phyloP scores from a whole-genome alignment of 306 rosid species.

The Nissolia schottii region DNA sequence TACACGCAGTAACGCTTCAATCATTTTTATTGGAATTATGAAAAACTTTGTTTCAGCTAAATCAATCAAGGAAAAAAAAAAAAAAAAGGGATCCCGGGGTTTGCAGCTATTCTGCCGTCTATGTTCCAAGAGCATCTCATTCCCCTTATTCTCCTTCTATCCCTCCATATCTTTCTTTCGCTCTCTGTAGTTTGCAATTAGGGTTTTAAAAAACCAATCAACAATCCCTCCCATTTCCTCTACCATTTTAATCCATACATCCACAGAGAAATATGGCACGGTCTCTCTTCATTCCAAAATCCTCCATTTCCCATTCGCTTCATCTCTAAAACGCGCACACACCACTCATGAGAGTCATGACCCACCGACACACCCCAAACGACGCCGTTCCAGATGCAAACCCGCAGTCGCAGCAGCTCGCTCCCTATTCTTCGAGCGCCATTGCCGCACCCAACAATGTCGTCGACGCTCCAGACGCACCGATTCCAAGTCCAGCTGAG shows the following conservation, averaged over 20 bases:
- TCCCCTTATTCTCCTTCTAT: too few species aligned
- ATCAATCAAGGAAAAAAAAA: too few species aligned
- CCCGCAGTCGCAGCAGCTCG: conserved; percentile 25
- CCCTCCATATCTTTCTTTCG: too few species aligned
- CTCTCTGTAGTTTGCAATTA: too few species aligned
- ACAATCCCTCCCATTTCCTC: not conserved
- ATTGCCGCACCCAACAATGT: conserved; percentile 25
- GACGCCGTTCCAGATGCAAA: conserved; percentile 20
- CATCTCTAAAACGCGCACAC: not conserved
- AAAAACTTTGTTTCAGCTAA: too few species aligned
- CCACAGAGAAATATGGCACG: not conserved
- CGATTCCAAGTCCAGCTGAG: too few species aligned
- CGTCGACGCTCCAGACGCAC: conserved; percentile 10
- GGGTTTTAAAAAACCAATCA: too few species aligned
- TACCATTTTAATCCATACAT: not conserved
- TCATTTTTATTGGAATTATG: too few species aligned
- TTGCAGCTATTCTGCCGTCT: too few species aligned
- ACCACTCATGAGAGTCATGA: conserved; percentile 48
- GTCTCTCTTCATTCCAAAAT: not conserved
- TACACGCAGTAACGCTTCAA: too few species aligned
- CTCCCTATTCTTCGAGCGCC: conserved; percentile 37
- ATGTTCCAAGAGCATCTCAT: too few species aligned
- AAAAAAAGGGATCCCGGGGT: too few species aligned
- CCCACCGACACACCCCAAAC: conserved; percentile 9
- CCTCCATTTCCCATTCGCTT: not conserved